A percentile compares a stretch with the other conserved stretches of the same genome.
Evolutionary conservation across 164 flowering plant genomes (phyloP).

Genomic region (Vitis cinerea): DNA sequence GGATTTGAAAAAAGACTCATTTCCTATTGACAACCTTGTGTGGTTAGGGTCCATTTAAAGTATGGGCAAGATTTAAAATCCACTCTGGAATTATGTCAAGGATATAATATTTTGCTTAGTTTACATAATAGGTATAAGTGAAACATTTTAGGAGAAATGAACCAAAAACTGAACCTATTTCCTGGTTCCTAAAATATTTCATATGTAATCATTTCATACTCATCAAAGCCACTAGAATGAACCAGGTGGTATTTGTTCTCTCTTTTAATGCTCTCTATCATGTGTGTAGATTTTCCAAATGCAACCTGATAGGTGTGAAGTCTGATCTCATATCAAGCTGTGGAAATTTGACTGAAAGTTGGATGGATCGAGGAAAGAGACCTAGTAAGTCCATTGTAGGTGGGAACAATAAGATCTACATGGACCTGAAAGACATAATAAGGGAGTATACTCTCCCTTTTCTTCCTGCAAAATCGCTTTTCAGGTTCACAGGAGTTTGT

Average conservation of each 20-base stretch:
- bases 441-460: conserved; percentile 39
- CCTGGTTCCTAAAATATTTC: neutral
- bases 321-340: neutral
- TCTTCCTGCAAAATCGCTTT: conserved; percentile 52
- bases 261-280: neutral
- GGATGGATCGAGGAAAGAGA: conserved; percentile 31
- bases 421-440: conserved; percentile 44
- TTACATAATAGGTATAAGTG: too few relatives aligned
- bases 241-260: neutral
- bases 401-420: conserved; percentile 19
- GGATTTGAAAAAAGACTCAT: too few relatives aligned
- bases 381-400: neutral
- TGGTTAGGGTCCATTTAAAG: too few relatives aligned
- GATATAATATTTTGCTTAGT: too few relatives aligned
- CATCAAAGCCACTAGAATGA: neutral
- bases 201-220: neutral
- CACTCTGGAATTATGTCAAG: too few relatives aligned
- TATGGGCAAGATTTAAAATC: too few relatives aligned
- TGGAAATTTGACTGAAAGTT: neutral
- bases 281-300: neutral
- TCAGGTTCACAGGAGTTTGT: conserved; percentile 36
- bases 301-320: neutral
- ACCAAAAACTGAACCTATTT: neutral
- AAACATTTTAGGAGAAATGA: neutral
- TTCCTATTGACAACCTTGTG: too few relatives aligned